These are phyloP conservation scores for Clathrospora elynae DNA, from an alignment of 2,329 filamentous ascomycete species.

Conservation along the genomic window DNA sequence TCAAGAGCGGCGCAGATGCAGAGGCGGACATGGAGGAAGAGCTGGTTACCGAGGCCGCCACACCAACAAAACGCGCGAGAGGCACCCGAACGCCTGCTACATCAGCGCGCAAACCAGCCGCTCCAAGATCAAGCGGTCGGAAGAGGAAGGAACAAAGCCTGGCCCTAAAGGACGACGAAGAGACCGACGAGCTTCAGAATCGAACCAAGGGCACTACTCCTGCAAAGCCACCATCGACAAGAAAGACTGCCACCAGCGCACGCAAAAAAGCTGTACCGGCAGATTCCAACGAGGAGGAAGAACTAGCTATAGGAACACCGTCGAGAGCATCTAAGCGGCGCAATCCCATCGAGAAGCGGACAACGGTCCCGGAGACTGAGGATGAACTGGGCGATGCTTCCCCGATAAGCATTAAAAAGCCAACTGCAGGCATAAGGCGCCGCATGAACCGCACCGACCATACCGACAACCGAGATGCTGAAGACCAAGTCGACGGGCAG, in stretches of 20 bases:
- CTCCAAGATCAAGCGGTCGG: constrained; percentile 14
- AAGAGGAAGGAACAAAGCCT: constrained; percentile 17
- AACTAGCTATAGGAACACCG: constrained; percentile 18
- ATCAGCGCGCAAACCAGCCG: constrained; percentile 22
- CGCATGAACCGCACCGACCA: constrained; percentile 37
- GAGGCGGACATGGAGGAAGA: constrained; percentile 29
- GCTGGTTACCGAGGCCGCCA: constrained; percentile 14
- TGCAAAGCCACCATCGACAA: constrained; percentile 14
- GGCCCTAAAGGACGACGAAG: constrained; percentile 13
- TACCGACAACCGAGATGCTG: constrained; percentile 24
- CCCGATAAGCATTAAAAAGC: constrained; percentile 21
- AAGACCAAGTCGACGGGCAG: constrained; percentile 15
- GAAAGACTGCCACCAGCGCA: constrained; percentile 13
- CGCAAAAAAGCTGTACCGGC: constrained; percentile 8
- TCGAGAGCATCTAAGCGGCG: constrained; percentile 21
- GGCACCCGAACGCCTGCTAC: constrained; percentile 15
- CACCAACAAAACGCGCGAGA: constrained; percentile 22
- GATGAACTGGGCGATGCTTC: constrained; percentile 25
- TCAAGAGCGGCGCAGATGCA: constrained; percentile 8
- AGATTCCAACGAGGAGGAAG: constrained; percentile 17
- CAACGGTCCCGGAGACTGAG: constrained; percentile 25
- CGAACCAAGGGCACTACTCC: constrained; percentile 7
- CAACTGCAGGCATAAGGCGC: constrained; percentile 27
- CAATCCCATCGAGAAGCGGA: constrained; percentile 10
- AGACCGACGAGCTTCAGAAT: constrained; percentile 8